Conservation (phyloP, 352 stramenopile species). For the Globisporangium middletonii region DNA sequence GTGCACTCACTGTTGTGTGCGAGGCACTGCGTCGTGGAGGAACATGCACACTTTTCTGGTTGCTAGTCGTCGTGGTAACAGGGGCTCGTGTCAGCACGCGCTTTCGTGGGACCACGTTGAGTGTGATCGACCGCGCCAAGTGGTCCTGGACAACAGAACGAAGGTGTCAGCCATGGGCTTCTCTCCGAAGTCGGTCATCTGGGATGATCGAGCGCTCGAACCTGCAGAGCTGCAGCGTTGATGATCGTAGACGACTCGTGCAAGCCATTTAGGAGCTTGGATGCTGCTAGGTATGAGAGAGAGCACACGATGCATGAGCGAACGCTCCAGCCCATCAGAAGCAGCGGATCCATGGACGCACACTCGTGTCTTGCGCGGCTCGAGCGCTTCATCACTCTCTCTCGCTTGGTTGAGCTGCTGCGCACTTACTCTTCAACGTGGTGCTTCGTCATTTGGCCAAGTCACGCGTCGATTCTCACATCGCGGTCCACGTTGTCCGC, state of each 20-base stretch:
- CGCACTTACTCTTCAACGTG: too few species aligned
- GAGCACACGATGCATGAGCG: not conserved
- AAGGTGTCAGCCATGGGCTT: not conserved
- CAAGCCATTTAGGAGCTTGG: constrained; percentile 13
- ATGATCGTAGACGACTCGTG: constrained; percentile 49
- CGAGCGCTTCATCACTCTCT: constrained; percentile 4
- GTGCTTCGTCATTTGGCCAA: too few species aligned
- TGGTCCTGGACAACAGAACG: constrained; percentile 25
- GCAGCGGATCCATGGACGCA: not conserved
- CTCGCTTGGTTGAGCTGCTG: not conserved
- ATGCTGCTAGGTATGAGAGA: constrained; percentile 3
- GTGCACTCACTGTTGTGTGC: not conserved
- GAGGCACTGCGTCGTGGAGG: not conserved
- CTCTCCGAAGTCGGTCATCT: not conserved
- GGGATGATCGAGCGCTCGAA: constrained; percentile 7
- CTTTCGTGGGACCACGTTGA: constrained; percentile 26
- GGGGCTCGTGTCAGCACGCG: not conserved
- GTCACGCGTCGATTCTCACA: too few species aligned
- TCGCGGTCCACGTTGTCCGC: too few species aligned
- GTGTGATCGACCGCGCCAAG: constrained; percentile 42
- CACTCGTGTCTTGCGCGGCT: constrained; percentile 3
- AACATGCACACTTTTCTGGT: not conserved
- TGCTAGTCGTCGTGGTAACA: not conserved
- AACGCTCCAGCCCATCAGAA: not conserved
- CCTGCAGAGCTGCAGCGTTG: constrained; percentile 68